A percentile compares a stretch with the other conserved stretches of the same genome.
phyloP scores from a whole-genome alignment of 768 basidiomycete genomes.

The Boletus pseudo-olivaceus region DNA sequence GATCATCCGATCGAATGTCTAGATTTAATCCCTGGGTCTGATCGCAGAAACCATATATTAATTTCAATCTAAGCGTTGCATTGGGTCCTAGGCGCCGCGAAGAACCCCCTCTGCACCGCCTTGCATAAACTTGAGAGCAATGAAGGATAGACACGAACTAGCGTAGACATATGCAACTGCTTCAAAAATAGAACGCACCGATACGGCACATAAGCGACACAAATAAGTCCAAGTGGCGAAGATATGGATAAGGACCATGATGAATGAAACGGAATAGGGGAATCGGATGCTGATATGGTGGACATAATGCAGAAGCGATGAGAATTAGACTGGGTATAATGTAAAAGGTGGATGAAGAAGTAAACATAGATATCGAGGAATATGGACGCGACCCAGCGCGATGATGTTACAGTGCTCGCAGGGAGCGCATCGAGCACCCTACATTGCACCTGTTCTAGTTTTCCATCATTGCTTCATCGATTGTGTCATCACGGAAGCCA shows the following conservation, averaged over 20 bases:
- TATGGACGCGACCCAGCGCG: slow-evolving; percentile 15
- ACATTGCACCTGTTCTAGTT: slow-evolving; percentile 1
- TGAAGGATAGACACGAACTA: neutral
- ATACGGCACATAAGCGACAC: slow-evolving; percentile 1
- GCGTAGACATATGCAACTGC: neutral
- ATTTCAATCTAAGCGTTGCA: neutral
- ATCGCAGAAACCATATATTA: too few species aligned
- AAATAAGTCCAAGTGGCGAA: neutral
- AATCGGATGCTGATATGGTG: neutral
- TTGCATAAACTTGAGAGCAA: neutral
- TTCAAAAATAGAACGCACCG: neutral
- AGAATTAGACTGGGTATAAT: slow-evolving; percentile 21
- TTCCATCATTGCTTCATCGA: slow-evolving; percentile 24
- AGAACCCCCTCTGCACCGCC: neutral
- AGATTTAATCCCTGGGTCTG: too few species aligned
- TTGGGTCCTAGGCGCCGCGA: neutral
- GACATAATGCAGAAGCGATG: neutral
- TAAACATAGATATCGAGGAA: neutral
- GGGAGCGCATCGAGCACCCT: slow-evolving; percentile 12
- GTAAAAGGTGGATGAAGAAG: slow-evolving; percentile 2
- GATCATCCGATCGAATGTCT: too few species aligned
- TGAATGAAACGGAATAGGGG: neutral
- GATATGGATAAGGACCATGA: neutral
- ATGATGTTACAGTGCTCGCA: neutral
- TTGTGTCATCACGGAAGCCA: neutral